Base-by-base conservation (phyloP, 495 filamentous ascomycete species). In the Aspergillus hancockii region DNA sequence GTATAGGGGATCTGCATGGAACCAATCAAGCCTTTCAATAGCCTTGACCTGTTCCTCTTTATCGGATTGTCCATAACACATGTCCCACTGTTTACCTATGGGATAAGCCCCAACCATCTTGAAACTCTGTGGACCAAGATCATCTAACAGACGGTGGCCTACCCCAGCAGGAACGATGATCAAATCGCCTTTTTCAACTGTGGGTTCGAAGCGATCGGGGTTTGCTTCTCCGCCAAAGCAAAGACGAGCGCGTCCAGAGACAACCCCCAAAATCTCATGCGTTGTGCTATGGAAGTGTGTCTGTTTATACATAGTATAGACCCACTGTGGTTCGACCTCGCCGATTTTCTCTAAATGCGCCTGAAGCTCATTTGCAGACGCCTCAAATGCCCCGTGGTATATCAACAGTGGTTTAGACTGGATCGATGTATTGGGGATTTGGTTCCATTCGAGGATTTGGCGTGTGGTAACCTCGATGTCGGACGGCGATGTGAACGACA, bases 151-250 rank as follows among this genome's bases (percentile, higher is more conserved):
- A 19, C 84, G 72, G 76, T 90, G 85, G 12, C 74, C 80, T 9
- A 90, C 85, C 1, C 87, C 87, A 1, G 87, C 86, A 3, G 86
- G 86, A 14, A 91, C 72, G 54, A 90, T 74, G 12, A 91, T 79
- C 38, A 86, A 75, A 75, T 90, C 88, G 14, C 86, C 87, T 53
- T 70, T 76, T 55, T 75, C 60, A 32, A 88, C 78, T n/a, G 64
- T 73, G 10, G 75, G 67, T 67, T 88, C 82, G 16, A 88, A 82
- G 21, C 79, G 72, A 9, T 65, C 70, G 0, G 83, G 81, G 62
- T 90, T 90, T 6, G 76, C 73, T 64, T 89, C 86, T 30, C 83
- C 82, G 18, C 88, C 85, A 64, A 90, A 89, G 60, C 86, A 89
- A 23, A 91, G 74, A 32, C 70, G 79, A 9, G 88, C 86, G 13